phyloP scores from a whole-genome alignment of 768 basidiomycete genomes.

The Leccinum imitatum region DNA sequence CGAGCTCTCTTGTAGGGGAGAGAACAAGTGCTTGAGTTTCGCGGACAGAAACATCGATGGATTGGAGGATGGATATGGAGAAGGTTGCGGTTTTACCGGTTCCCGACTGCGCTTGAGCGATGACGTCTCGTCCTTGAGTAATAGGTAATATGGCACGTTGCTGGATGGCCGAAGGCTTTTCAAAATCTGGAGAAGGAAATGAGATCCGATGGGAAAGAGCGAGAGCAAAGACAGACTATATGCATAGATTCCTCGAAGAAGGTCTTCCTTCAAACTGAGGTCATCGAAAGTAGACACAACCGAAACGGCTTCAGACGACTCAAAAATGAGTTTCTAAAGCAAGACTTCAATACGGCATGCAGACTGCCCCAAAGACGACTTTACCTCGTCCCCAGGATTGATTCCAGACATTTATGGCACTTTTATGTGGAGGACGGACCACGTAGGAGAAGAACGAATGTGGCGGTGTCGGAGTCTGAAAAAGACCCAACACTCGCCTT shows the following conservation, averaged over 20 bases:
- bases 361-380: constrained; percentile 21
- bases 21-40: constrained; percentile 96
- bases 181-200: constrained; percentile 62
- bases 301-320: constrained; percentile 90
- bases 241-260: constrained; percentile 95
- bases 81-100: constrained; percentile 99
- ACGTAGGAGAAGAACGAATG: constrained; percentile 33
- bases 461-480: constrained; percentile 55
- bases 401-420: constrained; percentile 72
- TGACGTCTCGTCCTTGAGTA: constrained; percentile 93
- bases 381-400: constrained; percentile 82
- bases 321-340: constrained; percentile 84
- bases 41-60: constrained; percentile 91
- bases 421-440: constrained; percentile 26
- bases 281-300: constrained; percentile 90
- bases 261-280: constrained; percentile 90
- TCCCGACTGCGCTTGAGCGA: constrained; percentile 98
- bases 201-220: constrained; percentile 3
- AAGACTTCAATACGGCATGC: constrained; percentile 1
- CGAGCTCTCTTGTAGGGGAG: constrained; percentile 97
- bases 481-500: constrained; percentile 14
- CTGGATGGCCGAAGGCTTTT: constrained; percentile 98
- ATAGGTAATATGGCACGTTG: constrained; percentile 97
- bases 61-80: constrained; percentile 96
- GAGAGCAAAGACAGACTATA: constrained; percentile 65